Percentiles rank a stretch among this genome's conserved stretches.
These are phyloP conservation scores for Phaffomyces thermotolerans DNA, from an alignment of 805 yeast genomes.

Conservation along the genomic window DNA sequence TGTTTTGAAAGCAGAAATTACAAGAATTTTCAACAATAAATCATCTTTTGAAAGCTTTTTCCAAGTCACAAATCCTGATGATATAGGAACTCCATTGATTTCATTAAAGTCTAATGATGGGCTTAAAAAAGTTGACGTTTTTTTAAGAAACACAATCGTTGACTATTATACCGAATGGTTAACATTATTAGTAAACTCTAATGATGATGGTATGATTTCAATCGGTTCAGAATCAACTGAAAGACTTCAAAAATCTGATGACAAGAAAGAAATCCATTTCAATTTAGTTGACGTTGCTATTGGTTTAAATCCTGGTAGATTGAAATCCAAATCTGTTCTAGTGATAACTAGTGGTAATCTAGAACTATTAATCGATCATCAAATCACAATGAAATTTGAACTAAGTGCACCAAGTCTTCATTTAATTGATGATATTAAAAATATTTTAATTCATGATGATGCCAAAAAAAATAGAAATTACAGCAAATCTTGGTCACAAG, in stretches of 20 bases:
- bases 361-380: conserved; percentile 34
- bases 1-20: conserved; percentile 8
- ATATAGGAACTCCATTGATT: conserved; percentile 32
- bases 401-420: conserved; percentile 21
- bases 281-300: conserved; percentile 44
- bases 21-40: conserved; percentile 7
- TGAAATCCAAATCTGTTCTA: conserved; percentile 47
- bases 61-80: conserved; percentile 27
- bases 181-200: conserved; percentile 29
- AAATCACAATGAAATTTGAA: conserved; percentile 34
- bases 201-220: background rate
- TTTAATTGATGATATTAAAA: conserved; percentile 55
- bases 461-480: conserved; percentile 19
- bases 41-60: conserved; percentile 25
- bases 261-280: conserved; percentile 13
- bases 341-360: conserved; percentile 47
- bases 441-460: conserved; percentile 27
- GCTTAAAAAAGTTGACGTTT: conserved; percentile 32
- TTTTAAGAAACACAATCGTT: conserved; percentile 39
- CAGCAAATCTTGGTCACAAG: conserved; percentile 32
- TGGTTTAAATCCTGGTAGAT: conserved; percentile 56
- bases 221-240: conserved; percentile 6
- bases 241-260: conserved; percentile 1
- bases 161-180: conserved; percentile 62
- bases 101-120: conserved; percentile 29